Evolutionary conservation across 257 asterid species (phyloP).

Genomic region (Echium plantagineum): DNA sequence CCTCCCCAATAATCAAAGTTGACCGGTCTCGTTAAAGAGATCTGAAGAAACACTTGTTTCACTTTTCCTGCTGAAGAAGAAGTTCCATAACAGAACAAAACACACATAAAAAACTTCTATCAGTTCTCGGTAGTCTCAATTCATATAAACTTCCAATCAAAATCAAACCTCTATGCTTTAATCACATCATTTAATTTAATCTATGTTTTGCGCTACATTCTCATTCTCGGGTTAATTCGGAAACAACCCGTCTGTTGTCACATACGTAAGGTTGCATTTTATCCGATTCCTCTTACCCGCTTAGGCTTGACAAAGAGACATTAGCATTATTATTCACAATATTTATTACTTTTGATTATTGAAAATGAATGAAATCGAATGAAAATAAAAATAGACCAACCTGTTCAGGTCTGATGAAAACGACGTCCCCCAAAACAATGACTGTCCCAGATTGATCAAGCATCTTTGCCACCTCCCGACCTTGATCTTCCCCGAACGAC

Average conservation of each 20-base stretch:
- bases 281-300: too few species aligned
- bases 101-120: constrained; percentile 32
- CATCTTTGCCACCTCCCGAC: constrained; percentile 44
- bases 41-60: constrained; percentile 51
- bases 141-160: background rate
- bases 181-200: background rate
- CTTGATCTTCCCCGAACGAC: constrained; percentile 37
- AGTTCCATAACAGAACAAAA: constrained; percentile 30
- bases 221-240: too few species aligned
- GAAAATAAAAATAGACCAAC: constrained; percentile 25
- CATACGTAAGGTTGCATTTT: too few species aligned
- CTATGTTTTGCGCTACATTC: too few species aligned
- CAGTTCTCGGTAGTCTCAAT: constrained; percentile 47
- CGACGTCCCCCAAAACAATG: constrained; percentile 57
- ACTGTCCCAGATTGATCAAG: constrained; percentile 75
- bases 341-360: too few species aligned
- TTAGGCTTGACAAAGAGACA: too few species aligned
- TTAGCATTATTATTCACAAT: too few species aligned
- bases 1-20: constrained; percentile 9
- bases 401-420: constrained; percentile 69
- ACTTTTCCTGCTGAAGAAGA: constrained; percentile 71
- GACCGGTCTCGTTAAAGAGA: constrained; percentile 57
- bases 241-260: too few species aligned
- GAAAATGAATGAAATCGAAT: too few species aligned
- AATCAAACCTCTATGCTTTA: background rate